Conservation (phyloP, 1,284 basidiomycete species). For the Amylostereum chailletii region DNA sequence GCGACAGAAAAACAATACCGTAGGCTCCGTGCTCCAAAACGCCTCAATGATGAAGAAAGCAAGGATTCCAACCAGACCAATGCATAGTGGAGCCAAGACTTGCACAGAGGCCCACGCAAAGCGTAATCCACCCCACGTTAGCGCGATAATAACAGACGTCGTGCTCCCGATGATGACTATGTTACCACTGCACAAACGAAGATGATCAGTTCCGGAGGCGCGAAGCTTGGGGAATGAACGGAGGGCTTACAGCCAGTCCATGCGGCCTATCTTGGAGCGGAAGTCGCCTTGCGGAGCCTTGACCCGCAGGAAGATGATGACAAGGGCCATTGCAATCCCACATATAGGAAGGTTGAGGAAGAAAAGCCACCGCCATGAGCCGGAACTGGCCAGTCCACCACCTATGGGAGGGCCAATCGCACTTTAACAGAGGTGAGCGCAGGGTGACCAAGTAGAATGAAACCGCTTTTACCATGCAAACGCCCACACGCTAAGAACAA, state of each 20-base stretch:
- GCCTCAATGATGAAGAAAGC: conserved; percentile 22
- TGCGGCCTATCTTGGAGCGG: conserved; percentile 16
- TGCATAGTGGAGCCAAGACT: conserved; percentile 20
- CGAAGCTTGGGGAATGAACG: neutral
- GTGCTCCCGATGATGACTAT: conserved; percentile 21
- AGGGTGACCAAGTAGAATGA: conserved; percentile 16
- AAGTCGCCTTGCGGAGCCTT: conserved; percentile 23
- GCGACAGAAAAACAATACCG: conserved; percentile 9
- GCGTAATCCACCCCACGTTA: conserved; percentile 24
- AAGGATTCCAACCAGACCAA: conserved; percentile 15
- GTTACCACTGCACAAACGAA: conserved; percentile 19
- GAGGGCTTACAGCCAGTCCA: conserved; percentile 24
- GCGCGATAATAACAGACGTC: conserved; percentile 17
- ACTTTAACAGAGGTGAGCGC: conserved; percentile 9
- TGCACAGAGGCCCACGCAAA: conserved; percentile 22
- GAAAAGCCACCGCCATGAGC: conserved; percentile 24
- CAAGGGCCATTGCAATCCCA: conserved; percentile 23
- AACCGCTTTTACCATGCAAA: conserved; percentile 15
- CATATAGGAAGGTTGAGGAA: conserved; percentile 33
- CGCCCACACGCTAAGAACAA: conserved; percentile 27
- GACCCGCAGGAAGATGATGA: conserved; percentile 26
- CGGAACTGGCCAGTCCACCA: conserved; percentile 22
- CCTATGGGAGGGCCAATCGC: conserved; percentile 25
- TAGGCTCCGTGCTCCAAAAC: conserved; percentile 16
- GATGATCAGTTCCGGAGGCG: conserved; percentile 1